Base-by-base conservation (phyloP, 352 stramenopile genomes). In the Phytophthora agathidicida region DNA sequence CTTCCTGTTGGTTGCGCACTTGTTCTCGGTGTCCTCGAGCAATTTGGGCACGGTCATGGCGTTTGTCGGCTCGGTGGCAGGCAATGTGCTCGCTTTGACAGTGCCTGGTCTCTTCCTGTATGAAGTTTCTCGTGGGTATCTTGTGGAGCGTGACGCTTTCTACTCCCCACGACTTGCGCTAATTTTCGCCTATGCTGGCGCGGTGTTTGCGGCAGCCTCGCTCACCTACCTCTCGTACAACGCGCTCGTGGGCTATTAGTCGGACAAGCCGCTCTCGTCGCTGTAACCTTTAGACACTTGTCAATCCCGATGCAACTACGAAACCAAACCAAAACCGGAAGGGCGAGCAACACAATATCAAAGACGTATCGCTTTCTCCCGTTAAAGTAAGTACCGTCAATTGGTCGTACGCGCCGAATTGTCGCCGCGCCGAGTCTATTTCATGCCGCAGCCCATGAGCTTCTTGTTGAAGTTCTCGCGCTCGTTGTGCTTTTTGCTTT, bases 381-480 rank as follows among this genome's bases (percentile, higher is more conserved):
- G 20, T 59, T 71, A 65, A 66, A 65, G 53, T 74, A 72, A 71
- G 53, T 69, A 72, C 41, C 52, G 52, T 32, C 47, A 62, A 46
- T 38, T 30, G 42, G 26, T 56, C 23, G 24, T 45, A 30, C n/a
- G 26, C 35, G 27, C 19, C 30, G 17, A 9, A 14, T 48, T 49
- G 28, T 59, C 39, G 35, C 31, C 6, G 45, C 31, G 45, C 31
- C 39, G 39, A 47, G 49, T 75, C 69, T 83, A 91, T 74, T 93
- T 86, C 48, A 83, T 83, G 59, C 66, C 64, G 50, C 75, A 77
- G 49, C 86, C 86, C 62, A 76, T 89, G 32, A 94, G 75, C 58
- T 81, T 83, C 68, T 92, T 77, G 66, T 89, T 88, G 54, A 94
- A 94, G 33, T 71, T 78, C 36, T 83, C 79, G 44, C 86, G 78